Base-by-base conservation (phyloP, 164 flowering plant genomes). In the Nymphaea colorata region DNA sequence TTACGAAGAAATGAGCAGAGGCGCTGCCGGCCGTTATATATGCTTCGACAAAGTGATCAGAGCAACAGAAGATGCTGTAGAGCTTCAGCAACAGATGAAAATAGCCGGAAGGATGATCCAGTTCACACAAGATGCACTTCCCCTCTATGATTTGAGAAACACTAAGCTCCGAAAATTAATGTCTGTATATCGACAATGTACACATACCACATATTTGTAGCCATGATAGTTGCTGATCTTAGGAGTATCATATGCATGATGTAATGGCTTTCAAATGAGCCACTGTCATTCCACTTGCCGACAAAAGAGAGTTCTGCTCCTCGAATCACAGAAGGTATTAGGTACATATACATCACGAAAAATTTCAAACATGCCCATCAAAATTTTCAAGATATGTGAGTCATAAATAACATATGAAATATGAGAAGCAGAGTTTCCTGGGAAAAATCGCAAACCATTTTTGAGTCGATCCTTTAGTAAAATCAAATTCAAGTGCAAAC, bases 11-110 rank as follows among this genome's bases (percentile, higher is more conserved):
- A 84, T 86, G 86, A 70, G 60, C 51, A 76, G 67, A 64, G 73
- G 77, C 5, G 84, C 84, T 3, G 47, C 11, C 12, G 94, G 94
- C 10, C 57, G 97, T 71, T 90, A 85, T 77, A 70, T 88, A 53
- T 87, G 92, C 74, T 88, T 74, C 41, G 89, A 87, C 64, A 66
- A 65, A 3, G 80, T 83, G 4, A 76, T 90, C 5, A 18, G 45
- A 16, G 68, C 70, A 7, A 78, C 68, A 5, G 83, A 78, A 2
- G 83, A 85, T 36, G 84, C 81, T 16, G 65, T 68, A 14, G 78
- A 72, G 45, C 64, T 90, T 55, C 85, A 82, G 43, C 43, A 12
- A 41, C 76, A 84, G 66, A 71, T 78, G 8, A 81, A 80, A 12
- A 66, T 82, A 44, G 76, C 77, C 0, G 45, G 69, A 66, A 68